Percentiles rank a stretch among this genome's conserved stretches.
Evolutionary conservation across 2,329 filamentous ascomycete genomes (phyloP).

Genomic region (Alternaria incomplexa): DNA sequence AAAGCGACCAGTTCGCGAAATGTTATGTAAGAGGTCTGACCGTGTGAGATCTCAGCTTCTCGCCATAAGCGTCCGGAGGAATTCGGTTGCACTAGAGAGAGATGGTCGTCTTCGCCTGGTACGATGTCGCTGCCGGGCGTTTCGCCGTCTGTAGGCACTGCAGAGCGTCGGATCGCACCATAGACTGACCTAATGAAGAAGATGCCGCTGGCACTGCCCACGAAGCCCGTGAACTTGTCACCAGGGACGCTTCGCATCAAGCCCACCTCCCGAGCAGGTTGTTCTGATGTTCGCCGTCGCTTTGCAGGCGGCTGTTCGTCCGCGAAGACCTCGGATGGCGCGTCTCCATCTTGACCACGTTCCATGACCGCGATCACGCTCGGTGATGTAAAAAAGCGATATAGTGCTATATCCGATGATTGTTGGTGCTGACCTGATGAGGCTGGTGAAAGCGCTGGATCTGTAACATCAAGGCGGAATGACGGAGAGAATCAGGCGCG

Average conservation of each 20-base stretch:
- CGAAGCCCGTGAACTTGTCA: constrained; percentile 59
- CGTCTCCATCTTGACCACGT: constrained; percentile 5
- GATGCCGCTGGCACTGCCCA: constrained; percentile 65
- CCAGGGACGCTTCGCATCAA: constrained; percentile 60
- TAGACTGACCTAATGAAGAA: constrained; percentile 65
- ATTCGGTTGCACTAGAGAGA: constrained; percentile 38
- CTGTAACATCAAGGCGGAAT: neutral
- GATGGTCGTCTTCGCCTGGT: constrained; percentile 64
- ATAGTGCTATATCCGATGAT: neutral
- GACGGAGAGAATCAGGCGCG: neutral
- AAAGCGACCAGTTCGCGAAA: constrained; percentile 60
- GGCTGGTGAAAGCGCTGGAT: neutral
- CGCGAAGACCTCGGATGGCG: neutral
- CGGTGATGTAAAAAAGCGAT: neutral
- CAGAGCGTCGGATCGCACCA: constrained; percentile 50
- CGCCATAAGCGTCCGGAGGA: constrained; percentile 31
- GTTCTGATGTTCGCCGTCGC: constrained; percentile 20
- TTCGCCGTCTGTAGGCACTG: constrained; percentile 17
- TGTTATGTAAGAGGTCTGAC: constrained; percentile 21
- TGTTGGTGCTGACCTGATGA: neutral
- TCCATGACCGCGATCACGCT: constrained; percentile 6
- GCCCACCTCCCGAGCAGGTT: constrained; percentile 51
- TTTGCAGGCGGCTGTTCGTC: constrained; percentile 15
- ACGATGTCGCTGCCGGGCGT: constrained; percentile 53
- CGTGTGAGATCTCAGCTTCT: constrained; percentile 38